A percentile compares a stretch with the other conserved stretches of the same genome.
Evolutionary conservation across 371 early-diverging fungal species (phyloP).

Genomic region (Dichotomocladium elegans): DNA sequence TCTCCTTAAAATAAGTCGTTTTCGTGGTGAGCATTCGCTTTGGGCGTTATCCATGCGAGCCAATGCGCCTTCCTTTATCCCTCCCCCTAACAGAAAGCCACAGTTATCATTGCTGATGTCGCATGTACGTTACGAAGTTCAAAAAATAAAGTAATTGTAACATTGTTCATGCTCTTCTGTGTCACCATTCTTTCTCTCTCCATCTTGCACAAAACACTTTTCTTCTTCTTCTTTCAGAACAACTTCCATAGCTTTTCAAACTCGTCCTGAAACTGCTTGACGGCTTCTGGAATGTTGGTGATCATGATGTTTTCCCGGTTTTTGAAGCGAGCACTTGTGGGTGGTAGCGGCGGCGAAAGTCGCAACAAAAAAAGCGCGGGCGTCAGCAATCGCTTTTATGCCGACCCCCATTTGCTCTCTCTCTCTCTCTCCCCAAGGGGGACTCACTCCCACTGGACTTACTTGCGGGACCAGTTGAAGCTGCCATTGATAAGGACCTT

Average conservation of each 20-base stretch:
- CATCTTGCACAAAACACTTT: neutral
- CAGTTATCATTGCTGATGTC: too few relatives aligned
- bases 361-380: neutral
- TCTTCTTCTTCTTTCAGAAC: slow-evolving; percentile 21
- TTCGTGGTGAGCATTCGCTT: too few relatives aligned
- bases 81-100: too few relatives aligned
- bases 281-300: slow-evolving; percentile 51
- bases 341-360: neutral
- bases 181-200: neutral
- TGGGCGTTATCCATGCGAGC: too few relatives aligned
- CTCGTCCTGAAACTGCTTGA: slow-evolving; percentile 43
- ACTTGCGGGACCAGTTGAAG: slow-evolving; percentile 51
- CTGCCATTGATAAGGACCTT: slow-evolving; percentile 43
- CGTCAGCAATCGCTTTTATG: neutral
- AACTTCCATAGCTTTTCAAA: slow-evolving; percentile 53
- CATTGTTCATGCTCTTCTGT: too few relatives aligned
- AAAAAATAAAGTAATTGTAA: too few relatives aligned
- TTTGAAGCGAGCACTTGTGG: slow-evolving; percentile 52
- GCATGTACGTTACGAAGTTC: too few relatives aligned
- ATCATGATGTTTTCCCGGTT: slow-evolving; percentile 61
- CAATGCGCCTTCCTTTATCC: too few relatives aligned
- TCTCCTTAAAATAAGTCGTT: too few relatives aligned
- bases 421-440: too few relatives aligned
- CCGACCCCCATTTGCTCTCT: too few relatives aligned
- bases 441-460: too few relatives aligned